Conservation (phyloP, 805 yeast species). For the Wickerhamomyces chambardii region DNA sequence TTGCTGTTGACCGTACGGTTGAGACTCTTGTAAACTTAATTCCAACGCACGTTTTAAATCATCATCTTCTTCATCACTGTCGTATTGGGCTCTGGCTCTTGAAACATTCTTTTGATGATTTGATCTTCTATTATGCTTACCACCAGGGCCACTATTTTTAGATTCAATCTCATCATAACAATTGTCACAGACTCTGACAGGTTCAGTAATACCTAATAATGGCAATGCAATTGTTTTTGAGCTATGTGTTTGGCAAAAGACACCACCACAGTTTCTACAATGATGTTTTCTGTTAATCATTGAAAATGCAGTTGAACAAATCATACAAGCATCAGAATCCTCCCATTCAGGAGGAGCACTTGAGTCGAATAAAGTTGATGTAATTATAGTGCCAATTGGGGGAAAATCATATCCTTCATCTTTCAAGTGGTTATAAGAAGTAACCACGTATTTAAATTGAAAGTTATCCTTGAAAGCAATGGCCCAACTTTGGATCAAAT, state of each 20-base stretch:
- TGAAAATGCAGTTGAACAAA: slow-evolving; percentile 73
- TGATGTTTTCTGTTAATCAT: slow-evolving; percentile 90
- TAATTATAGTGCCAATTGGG: slow-evolving; percentile 23
- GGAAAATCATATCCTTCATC: slow-evolving; percentile 67
- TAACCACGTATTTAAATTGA: slow-evolving; percentile 56
- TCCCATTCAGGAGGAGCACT: slow-evolving; percentile 97
- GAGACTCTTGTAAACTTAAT: slow-evolving; percentile 57
- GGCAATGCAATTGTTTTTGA: slow-evolving; percentile 63
- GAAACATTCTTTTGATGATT: slow-evolving; percentile 16
- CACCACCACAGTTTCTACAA: slow-evolving; percentile 96
- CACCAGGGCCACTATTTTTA: slow-evolving; percentile 23
- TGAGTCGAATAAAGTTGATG: slow-evolving; percentile 62
- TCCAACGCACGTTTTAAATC: slow-evolving; percentile 73
- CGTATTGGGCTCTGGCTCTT: slow-evolving; percentile 14
- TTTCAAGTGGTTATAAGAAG: slow-evolving; percentile 49
- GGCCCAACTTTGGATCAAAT: slow-evolving; percentile 70
- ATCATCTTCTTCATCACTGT: slow-evolving; percentile 61
- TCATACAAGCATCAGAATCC: slow-evolving; percentile 93
- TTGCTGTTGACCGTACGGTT: slow-evolving; percentile 18
- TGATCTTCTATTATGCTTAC: slow-evolving; percentile 12
- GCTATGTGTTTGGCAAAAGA: slow-evolving; percentile 83
- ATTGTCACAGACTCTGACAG: slow-evolving; percentile 91
- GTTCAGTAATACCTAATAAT: slow-evolving; percentile 75
- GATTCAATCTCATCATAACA: slow-evolving; percentile 57
- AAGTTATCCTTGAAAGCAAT: slow-evolving; percentile 59